A percentile compares a stretch with the other conserved stretches of the same genome.
phyloP scores from a whole-genome alignment of 2,329 filamentous ascomycete genomes.

The Rugonectria rugulosa region DNA sequence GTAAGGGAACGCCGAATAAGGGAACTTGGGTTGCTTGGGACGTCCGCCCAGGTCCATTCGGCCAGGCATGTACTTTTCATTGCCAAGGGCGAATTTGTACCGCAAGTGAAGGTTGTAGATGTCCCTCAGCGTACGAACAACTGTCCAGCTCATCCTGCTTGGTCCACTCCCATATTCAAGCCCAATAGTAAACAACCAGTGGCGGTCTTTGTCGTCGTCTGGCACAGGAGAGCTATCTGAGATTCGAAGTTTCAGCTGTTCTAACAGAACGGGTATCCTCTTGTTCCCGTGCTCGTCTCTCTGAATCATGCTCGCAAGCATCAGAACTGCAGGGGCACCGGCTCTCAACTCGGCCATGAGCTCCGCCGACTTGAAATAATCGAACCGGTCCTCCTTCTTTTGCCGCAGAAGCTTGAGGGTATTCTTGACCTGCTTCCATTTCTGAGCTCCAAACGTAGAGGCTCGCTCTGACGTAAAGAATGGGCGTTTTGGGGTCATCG shows the following conservation, averaged over 20 bases:
- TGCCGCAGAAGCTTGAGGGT: constrained; percentile 81
- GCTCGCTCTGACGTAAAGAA: constrained; percentile 72
- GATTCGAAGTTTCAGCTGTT: constrained; percentile 90
- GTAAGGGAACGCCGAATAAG: constrained; percentile 88
- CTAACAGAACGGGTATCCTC: constrained; percentile 91
- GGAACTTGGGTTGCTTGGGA: constrained; percentile 88
- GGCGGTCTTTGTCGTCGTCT: constrained; percentile 69
- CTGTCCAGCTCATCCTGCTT: constrained; percentile 96
- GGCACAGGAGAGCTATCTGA: constrained; percentile 78
- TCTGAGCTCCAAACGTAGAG: constrained; percentile 78
- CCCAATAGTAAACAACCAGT: constrained; percentile 89
- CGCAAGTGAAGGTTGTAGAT: constrained; percentile 93
- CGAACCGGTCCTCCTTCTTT: constrained; percentile 86
- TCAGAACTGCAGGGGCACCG: constrained; percentile 89
- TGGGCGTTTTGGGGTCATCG: constrained; percentile 62
- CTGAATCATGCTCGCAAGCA: constrained; percentile 97
- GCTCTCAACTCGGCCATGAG: constrained; percentile 94
- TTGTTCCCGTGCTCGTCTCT: constrained; percentile 95
- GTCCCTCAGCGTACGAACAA: constrained; percentile 85
- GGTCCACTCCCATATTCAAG: constrained; percentile 95
- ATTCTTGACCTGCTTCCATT: constrained; percentile 93
- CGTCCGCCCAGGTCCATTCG: constrained; percentile 70
- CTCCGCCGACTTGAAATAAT: constrained; percentile 95
- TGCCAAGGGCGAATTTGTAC: constrained; percentile 87
- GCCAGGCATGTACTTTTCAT: constrained; percentile 81